phyloP scores from a whole-genome alignment of 139 green algal genomes.

The Asterochloris sp. region DNA sequence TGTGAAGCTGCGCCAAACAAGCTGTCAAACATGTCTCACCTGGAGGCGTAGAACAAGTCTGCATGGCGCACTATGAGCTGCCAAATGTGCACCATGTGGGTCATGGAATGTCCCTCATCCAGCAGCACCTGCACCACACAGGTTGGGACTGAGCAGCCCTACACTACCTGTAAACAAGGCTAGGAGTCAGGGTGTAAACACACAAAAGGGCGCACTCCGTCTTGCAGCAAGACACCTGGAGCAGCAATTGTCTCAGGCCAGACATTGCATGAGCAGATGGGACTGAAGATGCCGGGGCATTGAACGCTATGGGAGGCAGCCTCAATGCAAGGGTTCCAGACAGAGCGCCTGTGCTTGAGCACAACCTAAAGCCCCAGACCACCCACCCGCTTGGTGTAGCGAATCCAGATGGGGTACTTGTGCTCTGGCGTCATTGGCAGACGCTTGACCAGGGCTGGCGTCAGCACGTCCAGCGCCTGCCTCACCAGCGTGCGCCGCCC shows the following conservation, averaged over 20 bases:
- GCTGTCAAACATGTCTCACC: constrained; percentile 1
- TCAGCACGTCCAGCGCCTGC: constrained; percentile 84
- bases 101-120: constrained; percentile 74
- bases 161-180: not conserved
- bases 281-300: not conserved
- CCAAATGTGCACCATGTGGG: constrained; percentile 84
- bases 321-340: not conserved
- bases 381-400: constrained; percentile 65
- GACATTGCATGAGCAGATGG: too few species aligned
- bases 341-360: not conserved
- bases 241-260: not conserved
- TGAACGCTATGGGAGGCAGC: not conserved
- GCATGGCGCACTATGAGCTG: constrained; percentile 88
- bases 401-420: constrained; percentile 69
- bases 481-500: constrained; percentile 58
- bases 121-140: constrained; percentile 67
- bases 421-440: constrained; percentile 4
- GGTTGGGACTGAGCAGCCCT: not conserved
- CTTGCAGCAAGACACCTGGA: not conserved
- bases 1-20: too few species aligned
- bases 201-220: not conserved
- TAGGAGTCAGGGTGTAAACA: not conserved
- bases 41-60: constrained; percentile 76
- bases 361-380: not conserved
- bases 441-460: constrained; percentile 20